Percentiles rank a stretch among this genome's conserved stretches.
These are phyloP conservation scores for Collariella sp. DNA, from an alignment of 495 filamentous ascomycete genomes.

Conservation along the genomic window DNA sequence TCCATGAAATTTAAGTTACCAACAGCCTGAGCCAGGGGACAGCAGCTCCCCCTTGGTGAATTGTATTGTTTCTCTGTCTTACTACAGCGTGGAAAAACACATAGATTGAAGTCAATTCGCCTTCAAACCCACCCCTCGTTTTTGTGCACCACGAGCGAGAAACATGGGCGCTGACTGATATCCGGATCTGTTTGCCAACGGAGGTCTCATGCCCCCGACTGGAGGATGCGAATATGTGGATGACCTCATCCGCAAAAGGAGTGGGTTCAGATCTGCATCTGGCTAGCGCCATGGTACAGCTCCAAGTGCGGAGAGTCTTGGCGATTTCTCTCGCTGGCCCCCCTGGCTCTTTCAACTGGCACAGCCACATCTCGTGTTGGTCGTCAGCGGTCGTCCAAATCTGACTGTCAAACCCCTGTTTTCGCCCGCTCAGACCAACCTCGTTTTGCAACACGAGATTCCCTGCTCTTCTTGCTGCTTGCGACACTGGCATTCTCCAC, in stretches of 20 bases:
- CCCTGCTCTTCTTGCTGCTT: neutral
- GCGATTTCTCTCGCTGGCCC: neutral
- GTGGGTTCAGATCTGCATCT: neutral
- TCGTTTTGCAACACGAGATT: conserved; percentile 3
- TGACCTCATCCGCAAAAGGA: neutral
- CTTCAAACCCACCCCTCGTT: too few relatives aligned
- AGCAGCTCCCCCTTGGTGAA: too few relatives aligned
- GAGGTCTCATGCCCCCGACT: neutral
- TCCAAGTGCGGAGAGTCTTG: neutral
- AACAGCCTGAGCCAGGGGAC: too few relatives aligned
- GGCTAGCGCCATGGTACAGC: neutral
- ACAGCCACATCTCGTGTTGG: conserved; percentile 11
- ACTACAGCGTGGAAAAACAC: too few relatives aligned
- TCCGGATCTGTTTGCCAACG: neutral
- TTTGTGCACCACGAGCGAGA: too few relatives aligned
- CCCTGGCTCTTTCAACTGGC: neutral
- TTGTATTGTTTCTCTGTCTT: too few relatives aligned
- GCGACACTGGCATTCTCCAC: neutral
- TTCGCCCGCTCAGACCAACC: neutral
- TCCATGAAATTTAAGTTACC: too few relatives aligned
- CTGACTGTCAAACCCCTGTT: neutral
- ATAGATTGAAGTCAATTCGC: too few relatives aligned
- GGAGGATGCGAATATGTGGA: neutral
- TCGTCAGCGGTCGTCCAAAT: neutral
- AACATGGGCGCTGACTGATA: neutral